Base-by-base conservation (phyloP, 345 rosid species). In the Heritiera fomes region DNA sequence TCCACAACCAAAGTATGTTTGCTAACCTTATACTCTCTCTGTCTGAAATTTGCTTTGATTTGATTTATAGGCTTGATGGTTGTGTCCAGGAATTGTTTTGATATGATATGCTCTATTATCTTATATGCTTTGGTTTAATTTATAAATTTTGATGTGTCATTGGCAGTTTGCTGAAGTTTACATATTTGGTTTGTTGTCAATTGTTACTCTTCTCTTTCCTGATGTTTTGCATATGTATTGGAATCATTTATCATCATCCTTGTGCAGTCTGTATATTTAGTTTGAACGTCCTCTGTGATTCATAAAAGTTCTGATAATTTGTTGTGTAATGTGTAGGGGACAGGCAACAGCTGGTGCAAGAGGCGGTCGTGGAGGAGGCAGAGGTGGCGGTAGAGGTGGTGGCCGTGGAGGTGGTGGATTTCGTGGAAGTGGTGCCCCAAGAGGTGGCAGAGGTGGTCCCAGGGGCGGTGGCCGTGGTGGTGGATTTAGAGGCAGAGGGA, bases 1-100 rank as follows among this genome's bases (percentile, higher is more conserved):
- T 85, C 73, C 95, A 13, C 99, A 90, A 82, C 99, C 98, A 23
- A 96, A 96, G 98, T 94, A 89, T 73, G 92, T 81, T 80, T 75
- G 6, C 79, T 67, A 9, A 73, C 23, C 18, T 62, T 8, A 4
- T 66, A 20, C 5, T 4, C 32, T 18, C 11, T 43, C 4, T 6
- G 1, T 50, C 58, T 6, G 38, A 40, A 6, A 20, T 17, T 4
- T 4, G 58, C 23, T 58, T 77, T 77, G 38, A 40, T n/a, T 53
- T 5, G 3, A n/a, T 67, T 52, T 50, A 5, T 46, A 32, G 55
- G 66, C 45, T 49, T 47, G 43, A 40, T 63, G 53, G n/a, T 23
- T 47, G 4, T 47, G 23, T 45, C 15, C 8, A 2, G n/a, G 23
- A 52, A 7, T 72, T 32, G 59, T 60, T 62, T 30, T 61, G 46